Evolutionary conservation across 306 rosid species (phyloP).

Genomic region (Medicago arabica): DNA sequence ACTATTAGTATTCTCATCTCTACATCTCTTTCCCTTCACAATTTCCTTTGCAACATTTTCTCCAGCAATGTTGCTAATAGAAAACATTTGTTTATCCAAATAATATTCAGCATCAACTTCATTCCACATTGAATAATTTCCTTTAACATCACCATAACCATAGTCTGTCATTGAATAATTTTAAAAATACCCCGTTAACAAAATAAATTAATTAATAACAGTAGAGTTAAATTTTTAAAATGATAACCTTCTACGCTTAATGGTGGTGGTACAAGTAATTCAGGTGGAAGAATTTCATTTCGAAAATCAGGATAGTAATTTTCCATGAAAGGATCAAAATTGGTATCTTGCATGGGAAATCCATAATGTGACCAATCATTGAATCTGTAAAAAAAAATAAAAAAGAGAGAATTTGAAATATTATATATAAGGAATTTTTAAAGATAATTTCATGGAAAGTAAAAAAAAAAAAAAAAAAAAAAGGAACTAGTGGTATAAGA

Average conservation of each 20-base stretch:
- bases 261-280: slow-evolving; percentile 25
- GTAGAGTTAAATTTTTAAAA: neutral
- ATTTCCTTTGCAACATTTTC: slow-evolving; percentile 33
- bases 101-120: slow-evolving; percentile 39
- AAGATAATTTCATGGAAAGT: neutral
- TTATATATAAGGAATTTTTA: no score
- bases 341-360: slow-evolving; percentile 46
- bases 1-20: slow-evolving; percentile 34
- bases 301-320: slow-evolving; percentile 41
- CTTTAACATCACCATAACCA: slow-evolving; percentile 34
- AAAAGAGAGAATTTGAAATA: no score
- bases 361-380: slow-evolving; percentile 48
- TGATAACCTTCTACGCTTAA: slow-evolving; percentile 46
- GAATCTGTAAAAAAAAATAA: neutral
- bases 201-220: no score
- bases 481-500: neutral
- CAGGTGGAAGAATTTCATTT: slow-evolving; percentile 38
- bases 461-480: neutral
- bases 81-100: slow-evolving; percentile 12
- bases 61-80: slow-evolving; percentile 21
- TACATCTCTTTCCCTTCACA: slow-evolving; percentile 25
- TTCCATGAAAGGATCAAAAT: slow-evolving; percentile 40
- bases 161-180: slow-evolving; percentile 41
- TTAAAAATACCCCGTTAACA: neutral
- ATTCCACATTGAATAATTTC: slow-evolving; percentile 37